A percentile compares a stretch with the other conserved stretches of the same genome.
phyloP scores from a whole-genome alignment of 352 stramenopile species.

The Pythium monospermum region DNA sequence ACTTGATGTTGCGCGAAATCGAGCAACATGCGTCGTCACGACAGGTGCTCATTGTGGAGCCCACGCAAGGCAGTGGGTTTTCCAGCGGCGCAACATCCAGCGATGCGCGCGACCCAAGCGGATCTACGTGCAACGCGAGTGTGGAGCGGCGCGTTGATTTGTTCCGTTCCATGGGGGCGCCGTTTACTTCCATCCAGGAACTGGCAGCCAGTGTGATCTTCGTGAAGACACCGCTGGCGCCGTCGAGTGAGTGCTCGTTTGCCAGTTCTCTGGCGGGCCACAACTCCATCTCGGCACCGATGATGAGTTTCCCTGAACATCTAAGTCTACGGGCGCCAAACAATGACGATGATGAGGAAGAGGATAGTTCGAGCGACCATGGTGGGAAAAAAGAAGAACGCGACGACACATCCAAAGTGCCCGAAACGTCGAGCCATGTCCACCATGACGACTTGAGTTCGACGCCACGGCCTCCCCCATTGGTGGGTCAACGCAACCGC shows the following conservation, averaged over 20 bases:
- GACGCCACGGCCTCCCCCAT: neutral
- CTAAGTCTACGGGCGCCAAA: slow-evolving; percentile 33
- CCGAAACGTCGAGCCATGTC: neutral
- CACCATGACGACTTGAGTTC: neutral
- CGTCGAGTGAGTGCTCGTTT: slow-evolving; percentile 54
- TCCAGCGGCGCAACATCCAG: slow-evolving; percentile 51
- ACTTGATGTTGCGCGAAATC: slow-evolving; percentile 49
- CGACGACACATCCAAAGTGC: neutral
- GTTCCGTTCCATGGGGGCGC: slow-evolving; percentile 55
- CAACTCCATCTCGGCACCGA: slow-evolving; percentile 39
- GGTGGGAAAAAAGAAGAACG: neutral
- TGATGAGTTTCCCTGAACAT: slow-evolving; percentile 67
- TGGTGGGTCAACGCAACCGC: neutral
- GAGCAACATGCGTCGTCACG: slow-evolving; percentile 41
- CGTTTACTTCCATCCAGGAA: slow-evolving; percentile 78
- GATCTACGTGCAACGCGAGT: slow-evolving; percentile 9
- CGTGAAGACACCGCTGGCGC: slow-evolving; percentile 50
- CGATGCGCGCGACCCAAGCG: slow-evolving; percentile 27
- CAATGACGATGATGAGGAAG: slow-evolving; percentile 24
- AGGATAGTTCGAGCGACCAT: slow-evolving; percentile 24
- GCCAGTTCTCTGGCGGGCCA: slow-evolving; percentile 59
- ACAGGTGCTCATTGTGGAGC: slow-evolving; percentile 62
- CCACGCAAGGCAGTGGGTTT: slow-evolving; percentile 38
- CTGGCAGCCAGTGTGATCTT: slow-evolving; percentile 82
- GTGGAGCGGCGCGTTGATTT: slow-evolving; percentile 57